phyloP scores from a whole-genome alignment of 108 stramenopile species.

The Fragilaria crotonensis region DNA sequence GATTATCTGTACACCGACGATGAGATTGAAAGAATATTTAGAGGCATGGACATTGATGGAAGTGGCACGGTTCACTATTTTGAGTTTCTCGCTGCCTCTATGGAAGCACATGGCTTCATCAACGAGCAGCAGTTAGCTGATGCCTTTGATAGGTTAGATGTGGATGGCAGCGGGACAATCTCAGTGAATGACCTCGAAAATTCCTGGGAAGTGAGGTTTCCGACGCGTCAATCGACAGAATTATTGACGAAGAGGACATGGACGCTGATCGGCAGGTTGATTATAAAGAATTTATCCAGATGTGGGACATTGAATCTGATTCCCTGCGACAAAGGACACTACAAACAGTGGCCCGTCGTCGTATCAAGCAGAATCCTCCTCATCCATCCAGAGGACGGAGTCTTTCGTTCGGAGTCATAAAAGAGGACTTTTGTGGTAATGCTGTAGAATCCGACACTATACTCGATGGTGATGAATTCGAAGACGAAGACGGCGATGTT shows the following conservation, averaged over 20 bases:
- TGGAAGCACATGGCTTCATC: conserved; percentile 66
- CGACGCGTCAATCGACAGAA: conserved; percentile 46
- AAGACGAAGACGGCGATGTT: no score
- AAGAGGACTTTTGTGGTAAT: no score
- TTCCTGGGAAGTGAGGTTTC: conserved; percentile 37
- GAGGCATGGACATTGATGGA: conserved; percentile 28
- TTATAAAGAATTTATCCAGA: conserved; percentile 57
- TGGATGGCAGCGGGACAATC: conserved; percentile 69
- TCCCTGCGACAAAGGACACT: background rate
- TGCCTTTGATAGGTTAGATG: conserved; percentile 82
- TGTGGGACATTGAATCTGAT: background rate
- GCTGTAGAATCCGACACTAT: no score
- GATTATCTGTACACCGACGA: conserved; percentile 53
- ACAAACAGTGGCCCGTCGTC: no score
- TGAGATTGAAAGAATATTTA: conserved; percentile 67
- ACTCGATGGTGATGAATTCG: no score
- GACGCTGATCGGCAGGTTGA: conserved; percentile 59
- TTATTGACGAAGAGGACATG: conserved; percentile 92
- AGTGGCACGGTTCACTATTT: conserved; percentile 17
- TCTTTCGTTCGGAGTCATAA: no score
- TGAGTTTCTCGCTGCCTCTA: conserved; percentile 85
- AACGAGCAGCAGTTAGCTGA: conserved; percentile 57
- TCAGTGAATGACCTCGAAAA: conserved; percentile 39
- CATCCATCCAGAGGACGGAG: no score
- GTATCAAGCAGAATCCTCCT: no score